Base-by-base conservation (phyloP, 768 basidiomycete genomes). In the Dacryopinax primogenitus region DNA sequence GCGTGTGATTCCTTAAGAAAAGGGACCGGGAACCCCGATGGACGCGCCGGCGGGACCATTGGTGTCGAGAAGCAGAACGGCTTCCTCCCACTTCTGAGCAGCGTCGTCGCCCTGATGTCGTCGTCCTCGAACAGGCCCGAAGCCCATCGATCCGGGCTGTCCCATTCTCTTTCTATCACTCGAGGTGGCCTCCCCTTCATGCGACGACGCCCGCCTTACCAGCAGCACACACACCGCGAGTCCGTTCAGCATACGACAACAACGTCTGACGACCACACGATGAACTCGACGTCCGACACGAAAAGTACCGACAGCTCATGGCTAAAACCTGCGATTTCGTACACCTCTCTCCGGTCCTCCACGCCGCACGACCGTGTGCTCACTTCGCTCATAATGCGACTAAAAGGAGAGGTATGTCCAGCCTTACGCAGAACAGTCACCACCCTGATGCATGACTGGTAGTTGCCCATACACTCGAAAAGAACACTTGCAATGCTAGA, bases 401-500 rank as follows among this genome's bases (percentile, higher is more conserved):
- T 58, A 6, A 58, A 58, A 18, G 51, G 13, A 13, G 51, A 58
- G 51, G 51, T 58, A 30, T 32, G 51, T 32, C 4, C 26, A 9
- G 13, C 26, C 9, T 58, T 21, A 13, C 3, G 26, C 41, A 30
- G 21, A 58, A 58, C 51, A 58, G 51, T 58, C 51, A 58, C 51
- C n/a, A 9, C 13, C n/a, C 44, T 9, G 18, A 64, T 61, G 12
- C 21, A 47, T 33, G 30, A 21, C 44, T 30, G 30, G 70, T 65
- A 96, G 93, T 81, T 96, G 9, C 93, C 92, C 64, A 86, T 84
- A 72, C 81, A 90, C 75, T 92, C 92, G 33, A 92, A 92, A 21
- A 78, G 83, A 41, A 77, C 84, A 13, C 73, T 94, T 66, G 84
- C 85, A 71, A 80, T 82, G 32, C 77, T 94, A 64, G 92, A 95